phyloP scores from a whole-genome alignment of 805 yeast species.

The Yarrowia sp. region DNA sequence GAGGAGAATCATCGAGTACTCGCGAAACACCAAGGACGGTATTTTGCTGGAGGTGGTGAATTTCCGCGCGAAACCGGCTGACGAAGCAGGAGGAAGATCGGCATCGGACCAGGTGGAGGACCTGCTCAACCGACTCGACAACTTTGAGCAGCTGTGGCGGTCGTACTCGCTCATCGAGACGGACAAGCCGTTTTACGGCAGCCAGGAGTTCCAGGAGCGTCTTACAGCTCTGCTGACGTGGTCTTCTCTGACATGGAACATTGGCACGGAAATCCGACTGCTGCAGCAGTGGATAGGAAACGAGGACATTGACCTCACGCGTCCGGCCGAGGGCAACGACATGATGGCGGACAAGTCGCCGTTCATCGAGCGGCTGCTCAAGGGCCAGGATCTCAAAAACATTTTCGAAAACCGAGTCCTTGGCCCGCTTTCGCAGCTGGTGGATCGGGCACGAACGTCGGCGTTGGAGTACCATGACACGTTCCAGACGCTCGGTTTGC shows the following conservation, averaged over 20 bases:
- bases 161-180: constrained; percentile 63
- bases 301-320: constrained; percentile 64
- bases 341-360: constrained; percentile 61
- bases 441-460: constrained; percentile 73
- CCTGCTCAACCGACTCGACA: constrained; percentile 58
- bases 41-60: constrained; percentile 47
- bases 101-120: constrained; percentile 53
- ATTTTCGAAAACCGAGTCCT: constrained; percentile 69
- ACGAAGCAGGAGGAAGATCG: constrained; percentile 33
- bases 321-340: constrained; percentile 36
- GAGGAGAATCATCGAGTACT: constrained; percentile 58
- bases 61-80: constrained; percentile 9
- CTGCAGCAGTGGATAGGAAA: constrained; percentile 81
- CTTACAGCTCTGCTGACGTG: constrained; percentile 81
- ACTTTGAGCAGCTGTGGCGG: constrained; percentile 74
- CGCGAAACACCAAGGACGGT: constrained; percentile 69
- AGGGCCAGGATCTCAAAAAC: constrained; percentile 48
- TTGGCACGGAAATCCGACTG: constrained; percentile 57
- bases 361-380: constrained; percentile 77
- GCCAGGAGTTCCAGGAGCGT: constrained; percentile 59
- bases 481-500: constrained; percentile 67
- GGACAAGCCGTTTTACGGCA: constrained; percentile 69
- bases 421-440: constrained; percentile 71
- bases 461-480: constrained; percentile 57
- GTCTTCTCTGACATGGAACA: constrained; percentile 69